These are phyloP conservation scores for Elsinoe necatrix DNA, from an alignment of 2,329 filamentous ascomycete genomes.

Conservation along the genomic window DNA sequence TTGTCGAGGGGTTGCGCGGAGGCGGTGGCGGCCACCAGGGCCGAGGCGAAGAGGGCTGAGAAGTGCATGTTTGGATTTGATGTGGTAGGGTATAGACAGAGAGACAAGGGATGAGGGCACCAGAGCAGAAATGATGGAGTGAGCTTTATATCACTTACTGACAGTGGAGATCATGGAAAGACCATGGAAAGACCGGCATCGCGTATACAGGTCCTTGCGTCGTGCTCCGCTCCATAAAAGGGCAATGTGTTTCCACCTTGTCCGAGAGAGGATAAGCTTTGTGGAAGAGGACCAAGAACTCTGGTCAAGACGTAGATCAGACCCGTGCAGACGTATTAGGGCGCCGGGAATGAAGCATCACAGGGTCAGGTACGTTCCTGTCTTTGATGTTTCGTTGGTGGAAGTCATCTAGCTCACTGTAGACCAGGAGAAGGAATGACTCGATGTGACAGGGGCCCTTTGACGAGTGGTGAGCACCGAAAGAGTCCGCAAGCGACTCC, in stretches of 20 bases:
- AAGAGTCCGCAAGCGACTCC: not conserved
- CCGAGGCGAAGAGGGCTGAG: constrained; percentile 17
- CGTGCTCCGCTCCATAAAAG: not conserved
- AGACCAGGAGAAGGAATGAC: not conserved
- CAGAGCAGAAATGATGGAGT: no score
- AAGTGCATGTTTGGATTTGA: constrained; percentile 19
- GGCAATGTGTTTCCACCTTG: not conserved
- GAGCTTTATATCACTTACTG: not conserved
- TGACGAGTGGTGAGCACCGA: not conserved
- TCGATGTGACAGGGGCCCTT: not conserved
- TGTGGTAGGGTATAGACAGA: not conserved
- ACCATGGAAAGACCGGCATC: not conserved
- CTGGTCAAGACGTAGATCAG: not conserved
- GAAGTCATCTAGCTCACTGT: not conserved
- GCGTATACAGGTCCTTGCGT: not conserved
- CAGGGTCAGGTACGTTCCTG: not conserved
- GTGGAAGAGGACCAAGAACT: not conserved
- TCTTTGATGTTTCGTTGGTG: not conserved
- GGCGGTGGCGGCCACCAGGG: constrained; percentile 18
- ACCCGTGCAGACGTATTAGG: constrained; percentile 2
- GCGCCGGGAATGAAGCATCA: not conserved
- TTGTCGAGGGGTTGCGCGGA: constrained; percentile 20
- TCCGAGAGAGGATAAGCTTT: constrained; percentile 1
- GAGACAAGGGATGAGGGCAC: not conserved
- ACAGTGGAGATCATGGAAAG: not conserved